These are phyloP conservation scores for Aureobasidium subglaciale DNA, from an alignment of 2,329 filamentous ascomycete genomes.

Conservation along the genomic window DNA sequence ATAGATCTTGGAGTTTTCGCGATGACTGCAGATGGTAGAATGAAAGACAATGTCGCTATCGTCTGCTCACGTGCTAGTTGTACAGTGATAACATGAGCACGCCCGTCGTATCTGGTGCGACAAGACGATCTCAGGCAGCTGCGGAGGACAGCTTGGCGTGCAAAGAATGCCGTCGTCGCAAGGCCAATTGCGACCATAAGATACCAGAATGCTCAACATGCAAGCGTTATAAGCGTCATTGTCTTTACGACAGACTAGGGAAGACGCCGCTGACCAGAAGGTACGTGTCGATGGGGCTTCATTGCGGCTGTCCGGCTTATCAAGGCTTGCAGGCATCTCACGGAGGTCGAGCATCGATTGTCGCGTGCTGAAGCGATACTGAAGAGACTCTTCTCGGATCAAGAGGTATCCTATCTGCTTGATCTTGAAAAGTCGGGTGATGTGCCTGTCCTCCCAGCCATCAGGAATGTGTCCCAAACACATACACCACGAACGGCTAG, in stretches of 20 bases:
- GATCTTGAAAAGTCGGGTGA: slow-evolving; percentile 11
- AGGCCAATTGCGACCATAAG: slow-evolving; percentile 13
- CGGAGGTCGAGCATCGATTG: slow-evolving; percentile 13
- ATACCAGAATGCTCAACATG: slow-evolving; percentile 13
- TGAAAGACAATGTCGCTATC: slow-evolving; percentile 4
- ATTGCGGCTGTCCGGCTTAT: neutral
- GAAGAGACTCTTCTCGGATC: slow-evolving; percentile 5
- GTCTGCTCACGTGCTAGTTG: slow-evolving; percentile 1
- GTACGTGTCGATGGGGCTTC: neutral
- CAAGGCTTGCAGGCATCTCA: neutral
- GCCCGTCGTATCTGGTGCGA: neutral
- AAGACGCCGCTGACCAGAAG: slow-evolving; percentile 12
- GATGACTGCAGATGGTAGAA: neutral
- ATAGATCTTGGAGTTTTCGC: neutral
- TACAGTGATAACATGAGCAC: slow-evolving; percentile 5
- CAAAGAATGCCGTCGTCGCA: slow-evolving; percentile 15
- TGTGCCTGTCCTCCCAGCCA: slow-evolving; percentile 2
- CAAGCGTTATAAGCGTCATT: slow-evolving; percentile 10
- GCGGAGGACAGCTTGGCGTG: slow-evolving; percentile 12
- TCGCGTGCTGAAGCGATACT: slow-evolving; percentile 9
- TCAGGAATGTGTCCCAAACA: neutral
- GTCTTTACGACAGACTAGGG: slow-evolving; percentile 5
- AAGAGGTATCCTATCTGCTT: slow-evolving; percentile 11
- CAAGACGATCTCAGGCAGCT: slow-evolving; percentile 7
- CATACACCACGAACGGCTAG: neutral